A percentile compares a stretch with the other conserved stretches of the same genome.
Evolutionary conservation across 1,284 basidiomycete genomes (phyloP).

Genomic region (Pseudomicrostroma phylloplanum): DNA sequence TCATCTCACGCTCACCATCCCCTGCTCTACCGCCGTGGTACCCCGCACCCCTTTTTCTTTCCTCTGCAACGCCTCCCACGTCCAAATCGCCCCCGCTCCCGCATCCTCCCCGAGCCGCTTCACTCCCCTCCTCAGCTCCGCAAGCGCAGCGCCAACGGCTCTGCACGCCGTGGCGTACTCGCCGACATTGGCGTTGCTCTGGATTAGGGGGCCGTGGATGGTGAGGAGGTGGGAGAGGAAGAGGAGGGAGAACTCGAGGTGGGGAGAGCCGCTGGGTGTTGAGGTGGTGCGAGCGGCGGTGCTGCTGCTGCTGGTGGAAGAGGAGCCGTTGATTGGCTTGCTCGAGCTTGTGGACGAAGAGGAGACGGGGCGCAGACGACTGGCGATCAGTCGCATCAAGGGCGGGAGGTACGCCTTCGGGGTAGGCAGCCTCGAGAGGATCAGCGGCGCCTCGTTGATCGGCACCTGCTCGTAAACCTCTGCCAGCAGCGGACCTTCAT

Average conservation of each 20-base stretch:
- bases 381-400: slow-evolving; percentile 36
- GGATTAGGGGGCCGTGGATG: slow-evolving; percentile 33
- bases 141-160: slow-evolving; percentile 37
- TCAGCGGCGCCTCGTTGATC: slow-evolving; percentile 35
- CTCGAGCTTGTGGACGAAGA: neutral
- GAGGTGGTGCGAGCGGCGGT: slow-evolving; percentile 3
- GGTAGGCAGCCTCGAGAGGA: slow-evolving; percentile 33
- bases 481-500: slow-evolving; percentile 36
- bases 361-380: slow-evolving; percentile 30
- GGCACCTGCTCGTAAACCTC: slow-evolving; percentile 44
- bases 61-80: neutral
- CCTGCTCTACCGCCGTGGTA: too few species aligned
- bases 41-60: too few species aligned
- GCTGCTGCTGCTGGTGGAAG: neutral
- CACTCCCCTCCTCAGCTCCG: slow-evolving; percentile 44
- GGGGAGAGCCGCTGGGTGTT: slow-evolving; percentile 31
- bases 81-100: neutral
- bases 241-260: slow-evolving; percentile 47
- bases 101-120: slow-evolving; percentile 34
- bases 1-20: too few species aligned
- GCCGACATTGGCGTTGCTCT: slow-evolving; percentile 22
- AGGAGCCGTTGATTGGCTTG: neutral
- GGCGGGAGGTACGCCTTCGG: slow-evolving; percentile 26
- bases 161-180: slow-evolving; percentile 38
- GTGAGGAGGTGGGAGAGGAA: slow-evolving; percentile 45